Evolutionary conservation across 257 asterid genomes (phyloP), one percentile per base, ranked within the genome.

Genomic region (Avicennia marina): DNA sequence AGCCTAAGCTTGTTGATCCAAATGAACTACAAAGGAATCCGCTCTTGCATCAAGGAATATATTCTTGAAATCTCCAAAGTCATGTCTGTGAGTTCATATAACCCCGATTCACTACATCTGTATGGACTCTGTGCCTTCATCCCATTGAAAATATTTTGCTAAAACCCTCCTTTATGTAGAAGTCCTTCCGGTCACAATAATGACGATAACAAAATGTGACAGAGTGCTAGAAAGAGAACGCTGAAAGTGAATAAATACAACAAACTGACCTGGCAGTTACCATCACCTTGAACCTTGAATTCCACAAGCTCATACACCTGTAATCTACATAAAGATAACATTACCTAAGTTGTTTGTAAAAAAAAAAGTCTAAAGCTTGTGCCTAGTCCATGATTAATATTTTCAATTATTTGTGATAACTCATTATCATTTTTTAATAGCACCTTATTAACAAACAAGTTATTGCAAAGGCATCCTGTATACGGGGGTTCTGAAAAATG

Each of bases 191-290:
- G n/a, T n/a, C n/a, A n/a, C n/a, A n/a, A n/a, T 21, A 20, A n/a
- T n/a, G n/a, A 21, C 2, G 1, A 26, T 21, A 46, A 36, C 9
- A 25, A 51, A 66, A 52, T 8, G 20, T 8, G 6, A 5, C 11
- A 45, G 6, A 19, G 6, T n/a, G 6, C 4, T 7, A 15, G 19
- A 43, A 12, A 43, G 17, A 43, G 49, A 16, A 2, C 4, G 13
- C 1, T 43, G 33, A 24, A n/a, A n/a, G n/a, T n/a, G n/a, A n/a
- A n/a, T n/a, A n/a, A n/a, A n/a, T n/a, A n/a, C n/a, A n/a, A n/a
- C n/a, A n/a, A 55, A 45, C 78, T 57, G 43, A 87, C 98, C 98
- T 90, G 98, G 74, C 98, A 90, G 75, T 90, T 90, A 43, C 98
- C 98, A 69, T 90, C 98, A 7, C 96, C 96, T 71, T 72, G 87